Percentiles rank a stretch among this genome's conserved stretches.
Conservation (phyloP, 306 rosid genomes). For the Lathyrus tuberosus region DNA sequence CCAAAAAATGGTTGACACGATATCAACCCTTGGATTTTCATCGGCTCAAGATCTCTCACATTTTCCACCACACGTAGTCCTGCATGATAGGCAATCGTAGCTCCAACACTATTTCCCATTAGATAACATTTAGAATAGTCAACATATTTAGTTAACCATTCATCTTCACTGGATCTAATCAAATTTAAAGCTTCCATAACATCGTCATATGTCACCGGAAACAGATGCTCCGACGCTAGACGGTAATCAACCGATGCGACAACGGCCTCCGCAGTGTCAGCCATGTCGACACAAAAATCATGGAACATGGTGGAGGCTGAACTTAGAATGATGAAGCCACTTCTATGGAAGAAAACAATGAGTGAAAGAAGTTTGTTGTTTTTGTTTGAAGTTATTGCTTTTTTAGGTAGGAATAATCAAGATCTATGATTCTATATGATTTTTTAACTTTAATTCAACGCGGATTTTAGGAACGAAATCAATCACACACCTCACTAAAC, state of each 20-base stretch:
- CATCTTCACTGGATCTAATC: conserved; percentile 37
- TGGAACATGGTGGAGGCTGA: conserved; percentile 45
- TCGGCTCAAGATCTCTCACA: neutral
- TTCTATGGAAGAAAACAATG: conserved; percentile 9
- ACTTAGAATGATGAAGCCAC: conserved; percentile 1
- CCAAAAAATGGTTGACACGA: conserved; percentile 58
- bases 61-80: conserved; percentile 43
- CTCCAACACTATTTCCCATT: conserved; percentile 59
- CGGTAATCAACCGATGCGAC: conserved; percentile 55
- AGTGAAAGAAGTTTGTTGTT: neutral
- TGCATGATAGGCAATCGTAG: conserved; percentile 45
- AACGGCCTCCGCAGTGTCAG: conserved; percentile 10
- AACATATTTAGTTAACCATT: conserved; percentile 45
- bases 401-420: conserved; percentile 11
- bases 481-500: too few species aligned
- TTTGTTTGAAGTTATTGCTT: conserved; percentile 15
- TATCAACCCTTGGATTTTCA: conserved; percentile 46
- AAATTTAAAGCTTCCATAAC: conserved; percentile 51
- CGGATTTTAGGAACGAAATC: too few species aligned
- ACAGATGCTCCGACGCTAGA: conserved; percentile 54
- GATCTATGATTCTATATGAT: too few species aligned
- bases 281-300: conserved; percentile 34
- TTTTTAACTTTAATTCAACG: too few species aligned
- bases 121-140: conserved; percentile 47
- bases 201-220: conserved; percentile 54